Evolutionary conservation across 768 basidiomycete genomes (phyloP).

Genomic region (Mycena vitilis): DNA sequence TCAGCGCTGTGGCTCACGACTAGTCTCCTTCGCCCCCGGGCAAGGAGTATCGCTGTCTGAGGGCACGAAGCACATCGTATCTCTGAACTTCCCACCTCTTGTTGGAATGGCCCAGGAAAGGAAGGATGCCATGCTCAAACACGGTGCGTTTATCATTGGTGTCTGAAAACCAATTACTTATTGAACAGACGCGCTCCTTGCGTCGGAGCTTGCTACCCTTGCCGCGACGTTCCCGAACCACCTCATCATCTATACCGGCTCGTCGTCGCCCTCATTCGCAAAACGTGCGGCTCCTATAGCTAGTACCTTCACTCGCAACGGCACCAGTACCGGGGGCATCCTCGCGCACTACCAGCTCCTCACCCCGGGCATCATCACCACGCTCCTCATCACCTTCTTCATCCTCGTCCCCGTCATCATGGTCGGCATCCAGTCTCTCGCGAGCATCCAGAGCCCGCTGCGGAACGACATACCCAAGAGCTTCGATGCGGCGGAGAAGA

Average conservation of each 20-base stretch:
- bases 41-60: conserved; percentile 49
- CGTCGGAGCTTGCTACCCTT: conserved; percentile 61
- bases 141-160: conserved; percentile 56
- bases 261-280: conserved; percentile 49
- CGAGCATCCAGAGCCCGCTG: conserved; percentile 79
- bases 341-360: conserved; percentile 82
- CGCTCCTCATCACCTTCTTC: conserved; percentile 74
- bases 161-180: conserved; percentile 17
- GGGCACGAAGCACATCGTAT: conserved; percentile 66
- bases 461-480: conserved; percentile 73
- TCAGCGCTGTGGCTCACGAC: conserved; percentile 63
- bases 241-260: conserved; percentile 75
- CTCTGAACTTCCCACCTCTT: conserved; percentile 65
- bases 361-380: conserved; percentile 77
- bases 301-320: conserved; percentile 42
- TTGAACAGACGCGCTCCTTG: conserved; percentile 57
- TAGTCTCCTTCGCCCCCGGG: conserved; percentile 57
- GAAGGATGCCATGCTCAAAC: conserved; percentile 60
- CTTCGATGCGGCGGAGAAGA: conserved; percentile 77
- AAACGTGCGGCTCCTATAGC: conserved; percentile 47
- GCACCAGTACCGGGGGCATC: conserved; percentile 65
- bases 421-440: conserved; percentile 72
- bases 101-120: conserved; percentile 55
- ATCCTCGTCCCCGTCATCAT: conserved; percentile 74
- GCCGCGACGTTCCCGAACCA: conserved; percentile 65